phyloP scores from a whole-genome alignment of 768 basidiomycete genomes.

The Coprinopsis strossmayeri region DNA sequence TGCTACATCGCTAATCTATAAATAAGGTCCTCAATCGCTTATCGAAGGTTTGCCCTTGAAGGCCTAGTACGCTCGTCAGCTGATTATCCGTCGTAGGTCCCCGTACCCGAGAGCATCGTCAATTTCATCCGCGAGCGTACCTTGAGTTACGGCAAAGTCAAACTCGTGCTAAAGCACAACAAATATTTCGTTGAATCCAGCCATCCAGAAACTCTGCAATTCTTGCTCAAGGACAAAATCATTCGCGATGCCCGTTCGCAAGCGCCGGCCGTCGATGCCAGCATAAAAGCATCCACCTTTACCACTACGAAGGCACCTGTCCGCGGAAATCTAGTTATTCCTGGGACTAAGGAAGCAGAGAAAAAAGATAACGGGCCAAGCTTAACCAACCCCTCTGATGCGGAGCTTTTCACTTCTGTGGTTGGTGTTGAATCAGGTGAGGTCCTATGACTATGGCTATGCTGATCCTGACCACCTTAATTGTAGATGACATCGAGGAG shows the following conservation, averaged over 20 bases:
- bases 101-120: constrained; percentile 82
- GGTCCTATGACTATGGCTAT: constrained; percentile 15
- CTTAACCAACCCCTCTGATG: constrained; percentile 39
- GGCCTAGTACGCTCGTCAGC: constrained; percentile 1
- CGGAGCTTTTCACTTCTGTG: constrained; percentile 90
- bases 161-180: constrained; percentile 96
- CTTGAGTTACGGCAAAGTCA: constrained; percentile 95
- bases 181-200: constrained; percentile 95
- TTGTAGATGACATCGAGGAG: constrained; percentile 88
- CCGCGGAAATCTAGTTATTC: constrained; percentile 78
- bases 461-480: not conserved
- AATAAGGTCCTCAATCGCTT: constrained; percentile 69
- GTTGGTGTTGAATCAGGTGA: constrained; percentile 87
- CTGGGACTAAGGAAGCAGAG: constrained; percentile 75
- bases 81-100: constrained; percentile 51
- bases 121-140: constrained; percentile 90
- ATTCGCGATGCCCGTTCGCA: constrained; percentile 82
- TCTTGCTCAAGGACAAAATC: constrained; percentile 76
- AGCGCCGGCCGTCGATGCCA: constrained; percentile 60
- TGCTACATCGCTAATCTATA: constrained; percentile 18
- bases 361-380: constrained; percentile 42
- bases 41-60: constrained; percentile 53
- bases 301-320: constrained; percentile 79
- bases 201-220: constrained; percentile 88
- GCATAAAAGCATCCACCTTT: constrained; percentile 69